Base-by-base conservation (phyloP, 768 basidiomycete genomes). In the Phaeotremella fagi region DNA sequence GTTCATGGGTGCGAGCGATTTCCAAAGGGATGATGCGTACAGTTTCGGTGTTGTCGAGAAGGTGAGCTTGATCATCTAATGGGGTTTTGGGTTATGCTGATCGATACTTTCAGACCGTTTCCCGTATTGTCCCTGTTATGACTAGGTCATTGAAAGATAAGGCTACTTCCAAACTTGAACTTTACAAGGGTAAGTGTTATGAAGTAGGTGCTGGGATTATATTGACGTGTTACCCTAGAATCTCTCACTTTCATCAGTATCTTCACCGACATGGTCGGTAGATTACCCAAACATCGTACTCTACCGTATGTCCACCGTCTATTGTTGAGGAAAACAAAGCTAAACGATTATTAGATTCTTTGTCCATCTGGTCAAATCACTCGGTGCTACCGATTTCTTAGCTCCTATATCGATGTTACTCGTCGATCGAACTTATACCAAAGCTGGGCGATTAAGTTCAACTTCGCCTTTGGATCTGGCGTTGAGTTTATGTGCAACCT, bases 1-100 rank as follows among this genome's bases (percentile, higher is more conserved):
- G 0, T 98, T 97, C 77, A 97, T 98, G 90, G 94, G 95, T 18
- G 89, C 92, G n/a, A 92, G 90, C 57, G 85, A 97, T 16, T 88
- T 97, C 78, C 94, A 95, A 68, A 82, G 91, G 43, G 95, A 99
- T 61, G 95, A 99, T 70, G 82, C 86, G 0, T 92, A 94, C 75
- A 92, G 88, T 68, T 94, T 95, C 79, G 83, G 84, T 31, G 91
- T 98, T 7, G 88, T 98, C 1, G 91, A 97, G 71, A 87, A 87
- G 80, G 90, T 89, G 49, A 38, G 76, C 45, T 14, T 27, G 18
- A 49, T 55, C 59, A 12, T n/a, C 44, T 36, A 4, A 22, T 18
- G 11, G 38, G n/a, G 24, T 7, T 24, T 52, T 29, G 26, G 33
- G 9, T 14, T 18, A 22, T 41, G 9, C 11, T 35, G 9, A n/a